phyloP scores from a whole-genome alignment of 257 asterid species.

The Nyctanthes arbortristis region DNA sequence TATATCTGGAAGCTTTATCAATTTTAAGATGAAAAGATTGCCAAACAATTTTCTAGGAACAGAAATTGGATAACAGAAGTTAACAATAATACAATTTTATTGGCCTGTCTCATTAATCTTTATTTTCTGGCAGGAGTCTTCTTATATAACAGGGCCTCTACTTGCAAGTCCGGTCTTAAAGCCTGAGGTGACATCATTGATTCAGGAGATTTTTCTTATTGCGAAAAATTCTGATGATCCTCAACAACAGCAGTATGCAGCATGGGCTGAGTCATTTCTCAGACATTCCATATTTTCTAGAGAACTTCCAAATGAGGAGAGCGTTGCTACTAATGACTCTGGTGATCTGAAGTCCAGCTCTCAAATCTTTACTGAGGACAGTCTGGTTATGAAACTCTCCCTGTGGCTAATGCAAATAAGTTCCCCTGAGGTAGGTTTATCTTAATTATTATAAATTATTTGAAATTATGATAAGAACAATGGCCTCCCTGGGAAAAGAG shows the following conservation, averaged over 20 bases:
- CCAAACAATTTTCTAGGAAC: background rate
- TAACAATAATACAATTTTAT: slow-evolving; percentile 5
- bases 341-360: slow-evolving; percentile 45
- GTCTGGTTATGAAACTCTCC: slow-evolving; percentile 76
- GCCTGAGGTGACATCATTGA: slow-evolving; percentile 56
- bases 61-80: slow-evolving; percentile 11
- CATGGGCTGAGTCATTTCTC: slow-evolving; percentile 91
- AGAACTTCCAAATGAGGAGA: slow-evolving; percentile 44
- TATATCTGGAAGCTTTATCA: slow-evolving; percentile 8
- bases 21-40: slow-evolving; percentile 1
- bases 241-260: slow-evolving; percentile 71
- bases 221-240: slow-evolving; percentile 76
- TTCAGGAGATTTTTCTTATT: slow-evolving; percentile 81
- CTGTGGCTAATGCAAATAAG: slow-evolving; percentile 73
- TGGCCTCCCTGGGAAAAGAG: background rate
- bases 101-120: slow-evolving; percentile 20
- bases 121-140: slow-evolving; percentile 49
- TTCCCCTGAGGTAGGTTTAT: slow-evolving; percentile 58
- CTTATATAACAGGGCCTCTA: slow-evolving; percentile 53
- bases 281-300: slow-evolving; percentile 62
- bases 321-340: slow-evolving; percentile 38
- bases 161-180: slow-evolving; percentile 57
- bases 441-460: slow-evolving; percentile 18
- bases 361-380: slow-evolving; percentile 68
- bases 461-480: background rate